Evolutionary conservation across 1,139 yeast species (phyloP).

Genomic region (Sugiyamaella paludigena): DNA sequence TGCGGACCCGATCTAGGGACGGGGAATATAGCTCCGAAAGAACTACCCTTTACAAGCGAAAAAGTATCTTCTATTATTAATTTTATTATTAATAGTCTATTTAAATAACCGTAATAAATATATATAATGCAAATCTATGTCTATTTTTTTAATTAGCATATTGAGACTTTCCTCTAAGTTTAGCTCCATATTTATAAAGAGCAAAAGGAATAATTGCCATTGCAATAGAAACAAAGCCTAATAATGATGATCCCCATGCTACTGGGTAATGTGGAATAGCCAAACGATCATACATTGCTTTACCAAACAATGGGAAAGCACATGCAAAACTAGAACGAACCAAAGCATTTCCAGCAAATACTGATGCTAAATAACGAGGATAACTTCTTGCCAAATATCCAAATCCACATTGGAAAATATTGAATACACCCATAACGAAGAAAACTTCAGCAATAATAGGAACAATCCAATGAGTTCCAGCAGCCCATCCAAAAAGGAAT

Average conservation of each 20-base stretch:
- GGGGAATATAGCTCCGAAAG: too few species aligned
- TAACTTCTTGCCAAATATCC: conserved; percentile 70
- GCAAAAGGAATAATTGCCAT: conserved; percentile 44
- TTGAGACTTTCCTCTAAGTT: conserved; percentile 28
- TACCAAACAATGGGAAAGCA: conserved; percentile 61
- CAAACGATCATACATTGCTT: conserved; percentile 48
- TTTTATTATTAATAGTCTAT: not conserved
- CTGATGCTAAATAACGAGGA: conserved; percentile 68
- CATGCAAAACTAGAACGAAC: conserved; percentile 56
- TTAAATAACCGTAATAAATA: not conserved
- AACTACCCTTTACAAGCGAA: too few species aligned
- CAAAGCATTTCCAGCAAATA: conserved; percentile 55
- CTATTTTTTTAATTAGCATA: conserved; percentile 27
- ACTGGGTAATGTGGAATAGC: conserved; percentile 49
- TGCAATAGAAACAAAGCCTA: conserved; percentile 45
- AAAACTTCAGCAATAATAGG: conserved; percentile 65
- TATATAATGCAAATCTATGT: not conserved
- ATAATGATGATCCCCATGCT: conserved; percentile 55
- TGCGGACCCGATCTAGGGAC: too few species aligned
- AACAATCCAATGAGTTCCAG: conserved; percentile 76
- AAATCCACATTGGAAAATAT: conserved; percentile 70
- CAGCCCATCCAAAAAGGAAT: conserved; percentile 54
- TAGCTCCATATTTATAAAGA: conserved; percentile 24
- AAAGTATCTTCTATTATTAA: not conserved
- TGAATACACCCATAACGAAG: conserved; percentile 70